A percentile compares a stretch with the other conserved stretches of the same genome.
phyloP scores from a whole-genome alignment of 2,329 filamentous ascomycete species.

The Aspergillus pseudoviridinutans region DNA sequence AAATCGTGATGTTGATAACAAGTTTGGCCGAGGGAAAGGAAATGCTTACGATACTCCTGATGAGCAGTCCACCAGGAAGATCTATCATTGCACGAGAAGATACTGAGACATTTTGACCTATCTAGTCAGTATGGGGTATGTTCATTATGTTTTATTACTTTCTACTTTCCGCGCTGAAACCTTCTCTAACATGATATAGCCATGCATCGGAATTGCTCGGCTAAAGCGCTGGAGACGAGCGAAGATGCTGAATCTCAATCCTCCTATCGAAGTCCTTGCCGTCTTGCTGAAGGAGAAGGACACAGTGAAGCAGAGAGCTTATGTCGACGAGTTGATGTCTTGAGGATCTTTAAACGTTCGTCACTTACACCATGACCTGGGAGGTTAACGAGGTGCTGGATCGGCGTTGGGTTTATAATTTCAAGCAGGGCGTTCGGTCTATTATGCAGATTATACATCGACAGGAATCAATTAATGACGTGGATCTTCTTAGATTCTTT shows the following conservation, averaged over 20 bases:
- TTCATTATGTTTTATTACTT: conserved; percentile 21
- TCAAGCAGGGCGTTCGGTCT: conserved; percentile 1
- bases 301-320: conserved; percentile 56
- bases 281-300: conserved; percentile 66
- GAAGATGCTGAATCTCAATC: conserved; percentile 73
- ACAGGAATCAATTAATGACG: not conserved
- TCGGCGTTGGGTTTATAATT: conserved; percentile 9
- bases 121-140: conserved; percentile 87
- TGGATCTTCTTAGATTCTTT: too few species aligned
- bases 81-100: conserved; percentile 72
- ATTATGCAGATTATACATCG: not conserved
- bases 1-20: not conserved
- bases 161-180: not conserved
- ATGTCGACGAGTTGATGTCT: conserved; percentile 49
- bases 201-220: conserved; percentile 79
- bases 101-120: conserved; percentile 87
- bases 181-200: conserved; percentile 49
- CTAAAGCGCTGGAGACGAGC: conserved; percentile 86
- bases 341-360: conserved; percentile 10
- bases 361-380: not conserved
- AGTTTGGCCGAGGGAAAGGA: not conserved
- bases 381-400: not conserved
- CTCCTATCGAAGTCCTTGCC: conserved; percentile 84
- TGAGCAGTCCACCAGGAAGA: conserved; percentile 68
- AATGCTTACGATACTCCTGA: not conserved